A percentile compares a stretch with the other conserved stretches of the same genome.
Conservation (phyloP, 2,329 filamentous ascomycete species). For the Alternaria incomplexa region DNA sequence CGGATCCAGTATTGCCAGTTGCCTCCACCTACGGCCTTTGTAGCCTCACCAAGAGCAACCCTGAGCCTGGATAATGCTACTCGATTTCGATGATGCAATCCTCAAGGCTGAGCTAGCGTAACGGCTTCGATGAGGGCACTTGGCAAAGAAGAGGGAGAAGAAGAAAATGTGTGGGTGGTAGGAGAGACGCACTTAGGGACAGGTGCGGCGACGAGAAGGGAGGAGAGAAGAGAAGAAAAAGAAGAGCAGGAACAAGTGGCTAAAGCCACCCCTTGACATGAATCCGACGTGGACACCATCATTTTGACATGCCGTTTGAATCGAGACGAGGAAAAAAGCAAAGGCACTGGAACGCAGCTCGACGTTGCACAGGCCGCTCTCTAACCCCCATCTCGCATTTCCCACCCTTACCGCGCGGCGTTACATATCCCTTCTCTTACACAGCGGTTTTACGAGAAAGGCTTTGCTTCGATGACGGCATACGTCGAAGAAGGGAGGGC, state of each 20-base stretch:
- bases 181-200: neutral
- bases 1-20: neutral
- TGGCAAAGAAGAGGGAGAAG: neutral
- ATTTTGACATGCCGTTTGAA: slow-evolving; percentile 6
- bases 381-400: slow-evolving; percentile 9
- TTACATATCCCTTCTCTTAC: slow-evolving; percentile 18
- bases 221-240: neutral
- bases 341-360: slow-evolving; percentile 17
- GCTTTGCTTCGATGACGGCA: slow-evolving; percentile 3
- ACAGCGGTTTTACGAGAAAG: slow-evolving; percentile 6
- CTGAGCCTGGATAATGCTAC: neutral
- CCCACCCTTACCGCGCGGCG: slow-evolving; percentile 14
- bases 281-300: slow-evolving; percentile 4
- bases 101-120: neutral
- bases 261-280: slow-evolving; percentile 1
- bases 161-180: neutral
- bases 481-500: neutral
- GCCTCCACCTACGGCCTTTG: neutral
- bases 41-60: neutral
- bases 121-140: neutral
- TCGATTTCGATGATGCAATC: neutral
- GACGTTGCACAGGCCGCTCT: slow-evolving; percentile 13
- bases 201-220: neutral
- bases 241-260: neutral
- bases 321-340: slow-evolving; percentile 17